Percentiles rank a stretch among this genome's conserved stretches.
Conservation (phyloP, 306 rosid species). For the Prunus mira region DNA sequence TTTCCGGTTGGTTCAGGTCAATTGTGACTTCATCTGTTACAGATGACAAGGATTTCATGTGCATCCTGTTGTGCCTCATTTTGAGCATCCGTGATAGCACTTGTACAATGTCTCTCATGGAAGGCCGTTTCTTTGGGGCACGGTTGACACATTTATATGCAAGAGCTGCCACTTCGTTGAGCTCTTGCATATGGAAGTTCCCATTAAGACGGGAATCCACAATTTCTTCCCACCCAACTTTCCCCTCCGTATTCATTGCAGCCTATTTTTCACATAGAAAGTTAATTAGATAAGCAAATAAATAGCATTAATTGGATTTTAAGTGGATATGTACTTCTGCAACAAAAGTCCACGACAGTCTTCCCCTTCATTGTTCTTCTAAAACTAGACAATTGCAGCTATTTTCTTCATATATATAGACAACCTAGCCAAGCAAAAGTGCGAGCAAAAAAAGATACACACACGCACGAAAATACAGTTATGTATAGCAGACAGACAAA, state of each 20-base stretch:
- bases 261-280: constrained; percentile 57
- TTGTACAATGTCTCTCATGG: constrained; percentile 92
- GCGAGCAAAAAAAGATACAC: neutral
- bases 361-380: neutral
- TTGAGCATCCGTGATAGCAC: constrained; percentile 65
- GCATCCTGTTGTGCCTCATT: constrained; percentile 48
- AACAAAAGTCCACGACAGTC: neutral
- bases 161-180: constrained; percentile 81
- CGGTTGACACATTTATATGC: constrained; percentile 84
- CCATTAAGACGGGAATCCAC: constrained; percentile 79
- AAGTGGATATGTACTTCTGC: neutral
- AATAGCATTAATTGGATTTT: neutral
- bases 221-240: constrained; percentile 96
- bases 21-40: constrained; percentile 60
- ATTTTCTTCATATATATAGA: neutral
- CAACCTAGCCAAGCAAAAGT: neutral
- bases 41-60: constrained; percentile 54
- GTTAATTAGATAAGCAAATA: constrained; percentile 17
- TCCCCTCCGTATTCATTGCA: constrained; percentile 89
- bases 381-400: neutral
- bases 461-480: neutral
- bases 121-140: constrained; percentile 70
- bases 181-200: constrained; percentile 62
- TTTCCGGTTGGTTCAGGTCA: constrained; percentile 57
- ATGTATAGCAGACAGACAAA: neutral